phyloP scores from a whole-genome alignment of 176 grass and related monocot genomes.

The Miscanthus lutarioriparius region DNA sequence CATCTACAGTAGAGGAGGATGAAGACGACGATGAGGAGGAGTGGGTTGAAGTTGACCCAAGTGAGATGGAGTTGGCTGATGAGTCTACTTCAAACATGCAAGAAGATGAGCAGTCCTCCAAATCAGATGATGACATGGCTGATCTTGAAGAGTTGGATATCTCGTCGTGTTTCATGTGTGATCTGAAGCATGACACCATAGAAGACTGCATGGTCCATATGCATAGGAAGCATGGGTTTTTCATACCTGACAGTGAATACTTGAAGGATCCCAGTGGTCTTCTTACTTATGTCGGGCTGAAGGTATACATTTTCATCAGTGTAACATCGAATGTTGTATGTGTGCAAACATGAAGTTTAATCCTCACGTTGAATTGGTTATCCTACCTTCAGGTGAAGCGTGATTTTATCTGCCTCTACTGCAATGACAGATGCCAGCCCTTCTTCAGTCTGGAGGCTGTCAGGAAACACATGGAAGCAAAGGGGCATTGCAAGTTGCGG shows the following conservation, averaged over 20 bases:
- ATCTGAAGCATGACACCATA: slow-evolving; percentile 68
- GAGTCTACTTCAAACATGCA: slow-evolving; percentile 61
- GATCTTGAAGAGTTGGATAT: slow-evolving; percentile 79
- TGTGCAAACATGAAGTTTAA: not conserved
- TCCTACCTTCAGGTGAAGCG: slow-evolving; percentile 66
- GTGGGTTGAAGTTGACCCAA: slow-evolving; percentile 72
- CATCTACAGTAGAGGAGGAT: slow-evolving; percentile 51
- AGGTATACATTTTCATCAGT: slow-evolving; percentile 47
- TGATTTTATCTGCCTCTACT: slow-evolving; percentile 87
- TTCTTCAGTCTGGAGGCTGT: slow-evolving; percentile 88
- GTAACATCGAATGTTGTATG: not conserved
- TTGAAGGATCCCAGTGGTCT: slow-evolving; percentile 88
- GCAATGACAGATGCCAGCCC: slow-evolving; percentile 88
- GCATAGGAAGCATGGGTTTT: slow-evolving; percentile 98
- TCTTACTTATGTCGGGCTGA: slow-evolving; percentile 85
- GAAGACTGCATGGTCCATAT: slow-evolving; percentile 95
- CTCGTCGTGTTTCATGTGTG: slow-evolving; percentile 85
- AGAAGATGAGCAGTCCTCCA: slow-evolving; percentile 40
- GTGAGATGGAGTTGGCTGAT: slow-evolving; percentile 60
- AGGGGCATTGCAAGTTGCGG: slow-evolving; percentile 89
- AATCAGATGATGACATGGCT: slow-evolving; percentile 68
- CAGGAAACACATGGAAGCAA: slow-evolving; percentile 91
- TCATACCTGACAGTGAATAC: slow-evolving; percentile 93
- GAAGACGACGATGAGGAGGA: slow-evolving; percentile 68
- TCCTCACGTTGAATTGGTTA: not conserved